Percentiles rank a stretch among this genome's conserved stretches.
These are phyloP conservation scores for Kwoniella heveanensis DNA, from an alignment of 768 basidiomycete species.

Conservation along the genomic window DNA sequence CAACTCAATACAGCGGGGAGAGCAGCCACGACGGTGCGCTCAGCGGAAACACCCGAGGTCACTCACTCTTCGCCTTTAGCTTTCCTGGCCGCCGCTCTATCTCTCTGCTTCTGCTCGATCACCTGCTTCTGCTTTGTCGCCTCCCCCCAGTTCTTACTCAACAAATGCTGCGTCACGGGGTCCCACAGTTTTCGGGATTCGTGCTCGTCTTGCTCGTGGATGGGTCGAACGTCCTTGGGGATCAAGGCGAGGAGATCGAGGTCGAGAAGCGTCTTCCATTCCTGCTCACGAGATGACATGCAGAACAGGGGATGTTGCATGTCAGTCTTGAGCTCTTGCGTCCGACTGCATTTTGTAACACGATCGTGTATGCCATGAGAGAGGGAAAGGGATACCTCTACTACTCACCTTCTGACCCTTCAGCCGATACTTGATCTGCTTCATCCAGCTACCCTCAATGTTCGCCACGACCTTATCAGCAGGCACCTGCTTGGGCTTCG, in stretches of 20 bases:
- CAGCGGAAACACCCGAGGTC: no score
- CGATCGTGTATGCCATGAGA: no score
- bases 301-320: no score
- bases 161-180: slow-evolving; percentile 67
- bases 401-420: slow-evolving; percentile 57
- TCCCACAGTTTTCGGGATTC: slow-evolving; percentile 92
- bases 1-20: no score
- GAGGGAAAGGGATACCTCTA: no score
- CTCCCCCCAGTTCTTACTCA: slow-evolving; percentile 80
- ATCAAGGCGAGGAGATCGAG: slow-evolving; percentile 69
- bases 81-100: slow-evolving; percentile 83
- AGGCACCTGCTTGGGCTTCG: slow-evolving; percentile 81
- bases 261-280: slow-evolving; percentile 74
- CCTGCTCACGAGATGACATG: slow-evolving; percentile 53
- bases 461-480: slow-evolving; percentile 71
- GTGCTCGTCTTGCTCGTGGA: slow-evolving; percentile 72
- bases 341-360: no score
- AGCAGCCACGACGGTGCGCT: no score
- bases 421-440: slow-evolving; percentile 73
- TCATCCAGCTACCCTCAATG: slow-evolving; percentile 87
- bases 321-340: no score
- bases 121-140: slow-evolving; percentile 87
- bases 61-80: slow-evolving; percentile 76
- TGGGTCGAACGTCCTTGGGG: slow-evolving; percentile 80
- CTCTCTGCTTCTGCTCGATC: slow-evolving; percentile 90